Conservation (phyloP, 305 asterid species). For the Stenogyne calaminthoides region DNA sequence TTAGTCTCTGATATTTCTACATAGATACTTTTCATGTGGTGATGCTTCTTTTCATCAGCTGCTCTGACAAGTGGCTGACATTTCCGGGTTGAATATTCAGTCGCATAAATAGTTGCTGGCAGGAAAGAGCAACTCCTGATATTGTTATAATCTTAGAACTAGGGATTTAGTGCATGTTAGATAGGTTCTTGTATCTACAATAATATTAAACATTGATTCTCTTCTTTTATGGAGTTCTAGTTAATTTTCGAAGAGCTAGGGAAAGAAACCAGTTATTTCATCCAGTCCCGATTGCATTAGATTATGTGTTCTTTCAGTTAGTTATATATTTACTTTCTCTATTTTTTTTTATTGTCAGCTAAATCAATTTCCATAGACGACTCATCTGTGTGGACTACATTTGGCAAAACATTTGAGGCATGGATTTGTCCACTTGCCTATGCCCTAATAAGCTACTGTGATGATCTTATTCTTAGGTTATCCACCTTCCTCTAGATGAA, state of each 20-base stretch:
- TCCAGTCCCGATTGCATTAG: slow-evolving; percentile 1
- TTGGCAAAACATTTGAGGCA: slow-evolving; percentile 76
- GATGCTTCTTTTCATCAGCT: slow-evolving; percentile 5
- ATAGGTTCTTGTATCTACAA: slow-evolving; percentile 5
- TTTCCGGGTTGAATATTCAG: slow-evolving; percentile 13
- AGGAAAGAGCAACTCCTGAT: slow-evolving; percentile 17
- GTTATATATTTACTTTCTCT: slow-evolving; percentile 14
- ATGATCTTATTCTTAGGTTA: slow-evolving; percentile 85
- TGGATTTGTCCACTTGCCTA: slow-evolving; percentile 93
- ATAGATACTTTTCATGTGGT: slow-evolving; percentile 4
- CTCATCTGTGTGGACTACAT: slow-evolving; percentile 71
- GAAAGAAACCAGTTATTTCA: background rate
- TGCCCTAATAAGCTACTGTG: slow-evolving; percentile 72
- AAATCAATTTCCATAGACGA: slow-evolving; percentile 61
- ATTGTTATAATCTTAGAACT: slow-evolving; percentile 14
- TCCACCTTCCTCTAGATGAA: slow-evolving; percentile 30
- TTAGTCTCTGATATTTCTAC: background rate
- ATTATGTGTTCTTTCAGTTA: slow-evolving; percentile 4
- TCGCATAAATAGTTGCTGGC: slow-evolving; percentile 10
- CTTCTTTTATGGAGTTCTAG: slow-evolving; percentile 8
- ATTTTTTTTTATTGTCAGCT: slow-evolving; percentile 47
- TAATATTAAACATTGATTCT: background rate
- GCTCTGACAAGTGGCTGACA: background rate
- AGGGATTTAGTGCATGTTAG: background rate
- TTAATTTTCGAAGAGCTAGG: slow-evolving; percentile 21